Evolutionary conservation across 2,329 filamentous ascomycete species (phyloP).

Genomic region (Trichoderma lentiforme): DNA sequence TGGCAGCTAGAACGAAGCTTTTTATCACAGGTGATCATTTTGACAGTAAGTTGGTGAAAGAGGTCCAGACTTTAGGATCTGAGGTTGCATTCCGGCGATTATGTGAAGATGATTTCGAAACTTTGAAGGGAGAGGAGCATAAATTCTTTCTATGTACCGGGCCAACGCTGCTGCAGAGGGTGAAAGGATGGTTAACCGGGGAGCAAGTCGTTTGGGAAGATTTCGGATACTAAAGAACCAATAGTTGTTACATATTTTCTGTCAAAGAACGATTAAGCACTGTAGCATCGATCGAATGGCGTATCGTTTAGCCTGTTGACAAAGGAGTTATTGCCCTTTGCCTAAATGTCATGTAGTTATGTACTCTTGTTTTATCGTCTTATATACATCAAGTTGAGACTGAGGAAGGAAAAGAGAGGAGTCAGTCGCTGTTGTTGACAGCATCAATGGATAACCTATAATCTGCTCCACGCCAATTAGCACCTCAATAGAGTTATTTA

Average conservation of each 20-base stretch:
- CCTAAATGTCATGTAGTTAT: neutral
- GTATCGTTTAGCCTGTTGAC: neutral
- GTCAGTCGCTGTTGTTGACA: neutral
- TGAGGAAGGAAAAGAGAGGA: neutral
- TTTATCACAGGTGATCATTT: constrained; percentile 55
- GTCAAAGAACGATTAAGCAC: neutral
- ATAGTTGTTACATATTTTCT: too few relatives aligned
- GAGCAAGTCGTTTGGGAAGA: constrained; percentile 55
- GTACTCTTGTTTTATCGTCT: neutral
- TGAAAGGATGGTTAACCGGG: constrained; percentile 53
- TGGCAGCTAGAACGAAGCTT: constrained; percentile 53
- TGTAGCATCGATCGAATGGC: neutral
- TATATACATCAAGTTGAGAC: neutral
- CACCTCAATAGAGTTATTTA: too few relatives aligned
- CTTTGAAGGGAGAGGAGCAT: constrained; percentile 35
- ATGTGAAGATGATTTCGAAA: constrained; percentile 40
- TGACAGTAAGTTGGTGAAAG: constrained; percentile 30
- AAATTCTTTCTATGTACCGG: constrained; percentile 53
- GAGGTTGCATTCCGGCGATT: constrained; percentile 39
- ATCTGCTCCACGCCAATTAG: neutral
- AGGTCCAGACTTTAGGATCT: constrained; percentile 34
- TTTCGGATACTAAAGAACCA: constrained; percentile 53
- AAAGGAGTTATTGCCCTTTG: neutral
- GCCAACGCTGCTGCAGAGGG: constrained; percentile 38
- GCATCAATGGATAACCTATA: neutral